These are phyloP conservation scores for Pythium volutum DNA, from an alignment of 352 stramenopile species.

Conservation along the genomic window DNA sequence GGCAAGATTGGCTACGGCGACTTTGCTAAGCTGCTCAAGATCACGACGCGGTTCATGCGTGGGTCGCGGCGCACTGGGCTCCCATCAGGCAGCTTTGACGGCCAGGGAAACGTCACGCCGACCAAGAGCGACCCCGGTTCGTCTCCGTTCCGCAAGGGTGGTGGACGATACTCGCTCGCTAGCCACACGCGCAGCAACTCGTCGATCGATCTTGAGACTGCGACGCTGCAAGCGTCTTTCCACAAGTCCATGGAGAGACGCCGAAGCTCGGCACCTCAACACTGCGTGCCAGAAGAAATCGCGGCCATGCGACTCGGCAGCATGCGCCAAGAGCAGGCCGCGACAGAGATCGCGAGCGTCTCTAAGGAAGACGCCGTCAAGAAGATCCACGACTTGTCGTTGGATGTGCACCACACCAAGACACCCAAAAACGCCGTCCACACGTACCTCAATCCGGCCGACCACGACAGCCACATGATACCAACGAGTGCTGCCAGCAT, in stretches of 20 bases:
- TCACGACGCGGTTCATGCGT: slow-evolving; percentile 20
- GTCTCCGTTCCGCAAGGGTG: slow-evolving; percentile 12
- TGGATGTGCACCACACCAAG: slow-evolving; percentile 14
- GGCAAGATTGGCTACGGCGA: slow-evolving; percentile 70
- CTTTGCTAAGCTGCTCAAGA: slow-evolving; percentile 68
- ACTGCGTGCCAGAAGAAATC: slow-evolving; percentile 18
- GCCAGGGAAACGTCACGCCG: slow-evolving; percentile 11
- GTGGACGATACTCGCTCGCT: slow-evolving; percentile 18
- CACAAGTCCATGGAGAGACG: slow-evolving; percentile 13
- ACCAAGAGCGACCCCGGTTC: slow-evolving; percentile 21
- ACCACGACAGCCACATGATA: background rate
- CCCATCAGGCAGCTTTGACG: background rate
- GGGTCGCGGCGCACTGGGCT: slow-evolving; percentile 8
- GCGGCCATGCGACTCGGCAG: slow-evolving; percentile 22
- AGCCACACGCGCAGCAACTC: slow-evolving; percentile 20
- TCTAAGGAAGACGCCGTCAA: slow-evolving; percentile 38
- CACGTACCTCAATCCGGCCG: background rate
- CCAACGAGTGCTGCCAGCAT: slow-evolving; percentile 16
- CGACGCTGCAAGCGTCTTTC: background rate
- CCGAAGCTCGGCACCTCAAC: slow-evolving; percentile 24
- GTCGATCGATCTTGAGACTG: slow-evolving; percentile 23
- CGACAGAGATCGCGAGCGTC: slow-evolving; percentile 18
- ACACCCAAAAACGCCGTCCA: background rate
- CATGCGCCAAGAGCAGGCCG: slow-evolving; percentile 24
- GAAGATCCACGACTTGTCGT: slow-evolving; percentile 33